These are phyloP conservation scores for Naumovozyma baii DNA, from an alignment of 805 yeast genomes.

Conservation along the genomic window DNA sequence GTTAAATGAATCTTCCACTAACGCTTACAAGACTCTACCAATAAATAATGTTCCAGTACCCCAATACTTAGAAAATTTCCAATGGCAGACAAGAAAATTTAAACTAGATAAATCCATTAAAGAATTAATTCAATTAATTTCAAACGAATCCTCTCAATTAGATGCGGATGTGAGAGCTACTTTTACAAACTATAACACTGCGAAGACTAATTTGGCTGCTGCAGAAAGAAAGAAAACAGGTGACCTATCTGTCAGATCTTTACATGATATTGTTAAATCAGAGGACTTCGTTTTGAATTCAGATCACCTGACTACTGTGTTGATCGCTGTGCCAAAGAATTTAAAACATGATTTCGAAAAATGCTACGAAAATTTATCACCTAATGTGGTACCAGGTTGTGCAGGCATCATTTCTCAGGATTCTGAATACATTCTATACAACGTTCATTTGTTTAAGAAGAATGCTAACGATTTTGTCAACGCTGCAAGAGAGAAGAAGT, in stretches of 20 bases:
- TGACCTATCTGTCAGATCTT: slow-evolving; percentile 79
- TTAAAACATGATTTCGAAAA: slow-evolving; percentile 50
- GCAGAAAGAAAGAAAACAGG: slow-evolving; percentile 92
- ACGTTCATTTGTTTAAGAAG: slow-evolving; percentile 80
- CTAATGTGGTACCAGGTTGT: slow-evolving; percentile 86
- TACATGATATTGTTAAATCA: slow-evolving; percentile 79
- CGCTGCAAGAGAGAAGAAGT: slow-evolving; percentile 73
- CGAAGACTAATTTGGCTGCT: slow-evolving; percentile 73
- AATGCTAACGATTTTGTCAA: slow-evolving; percentile 57
- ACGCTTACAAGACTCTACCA: slow-evolving; percentile 43
- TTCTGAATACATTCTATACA: slow-evolving; percentile 60
- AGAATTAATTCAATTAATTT: slow-evolving; percentile 58
- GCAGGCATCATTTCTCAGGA: slow-evolving; percentile 66
- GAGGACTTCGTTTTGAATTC: slow-evolving; percentile 77
- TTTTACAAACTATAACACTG: slow-evolving; percentile 66
- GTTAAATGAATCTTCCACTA: slow-evolving; percentile 36
- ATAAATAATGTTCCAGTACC: slow-evolving; percentile 41
- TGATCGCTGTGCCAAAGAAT: slow-evolving; percentile 77
- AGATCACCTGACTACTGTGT: slow-evolving; percentile 76
- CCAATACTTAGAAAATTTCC: slow-evolving; percentile 62
- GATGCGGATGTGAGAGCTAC: slow-evolving; percentile 78
- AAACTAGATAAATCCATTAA: slow-evolving; percentile 75
- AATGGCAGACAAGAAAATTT: slow-evolving; percentile 84
- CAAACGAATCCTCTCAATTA: slow-evolving; percentile 70
- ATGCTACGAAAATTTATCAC: slow-evolving; percentile 64